Percentiles rank a stretch among this genome's conserved stretches.
phyloP scores from a whole-genome alignment of 257 asterid genomes.

The Scutellaria galericulata region DNA sequence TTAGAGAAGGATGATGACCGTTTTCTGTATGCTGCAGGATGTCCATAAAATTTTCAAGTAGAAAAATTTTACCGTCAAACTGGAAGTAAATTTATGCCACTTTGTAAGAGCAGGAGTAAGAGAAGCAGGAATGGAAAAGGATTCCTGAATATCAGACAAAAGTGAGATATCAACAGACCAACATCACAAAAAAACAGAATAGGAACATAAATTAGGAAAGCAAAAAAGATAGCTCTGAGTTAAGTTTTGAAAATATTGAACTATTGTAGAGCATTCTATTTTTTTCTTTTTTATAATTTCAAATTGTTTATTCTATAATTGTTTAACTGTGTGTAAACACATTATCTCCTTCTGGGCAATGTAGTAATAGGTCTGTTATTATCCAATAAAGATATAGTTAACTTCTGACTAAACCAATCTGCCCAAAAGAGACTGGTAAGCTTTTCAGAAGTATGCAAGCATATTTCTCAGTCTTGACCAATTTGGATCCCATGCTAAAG shows the following conservation, averaged over 20 bases:
- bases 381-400: not conserved
- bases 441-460: not conserved
- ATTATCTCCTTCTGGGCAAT: slow-evolving; percentile 11
- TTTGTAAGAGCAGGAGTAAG: slow-evolving; percentile 69
- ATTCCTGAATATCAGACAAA: slow-evolving; percentile 62
- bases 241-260: not conserved
- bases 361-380: slow-evolving; percentile 1
- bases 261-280: slow-evolving; percentile 15
- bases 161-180: slow-evolving; percentile 28
- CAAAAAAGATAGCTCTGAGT: slow-evolving; percentile 10
- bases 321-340: not conserved
- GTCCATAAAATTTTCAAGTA: slow-evolving; percentile 11
- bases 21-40: not conserved
- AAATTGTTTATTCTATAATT: slow-evolving; percentile 4
- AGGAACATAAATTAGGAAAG: slow-evolving; percentile 7
- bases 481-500: not conserved
- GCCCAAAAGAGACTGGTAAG: not conserved
- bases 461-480: not conserved
- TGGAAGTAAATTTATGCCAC: slow-evolving; percentile 90
- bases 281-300: not conserved
- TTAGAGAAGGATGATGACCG: slow-evolving; percentile 22
- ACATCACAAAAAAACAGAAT: slow-evolving; percentile 10
- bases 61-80: slow-evolving; percentile 60
- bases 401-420: not conserved
- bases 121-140: slow-evolving; percentile 85